These are phyloP conservation scores for Agastache rugosa DNA, from an alignment of 257 asterid genomes.

Conservation along the genomic window DNA sequence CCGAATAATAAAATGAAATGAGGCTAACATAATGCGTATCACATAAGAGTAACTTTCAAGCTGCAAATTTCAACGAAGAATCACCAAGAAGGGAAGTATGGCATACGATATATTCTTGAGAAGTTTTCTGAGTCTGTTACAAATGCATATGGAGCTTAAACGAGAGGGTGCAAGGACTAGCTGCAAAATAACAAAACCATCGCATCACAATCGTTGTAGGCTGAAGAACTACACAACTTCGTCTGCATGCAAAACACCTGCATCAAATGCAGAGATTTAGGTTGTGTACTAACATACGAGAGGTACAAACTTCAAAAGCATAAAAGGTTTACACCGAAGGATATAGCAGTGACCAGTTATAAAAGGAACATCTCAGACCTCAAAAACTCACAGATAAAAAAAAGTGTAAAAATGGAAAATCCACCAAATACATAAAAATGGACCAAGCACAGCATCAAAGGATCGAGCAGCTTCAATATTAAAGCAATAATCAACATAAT, in stretches of 20 bases:
- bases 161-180: constrained; percentile 10
- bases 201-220: neutral
- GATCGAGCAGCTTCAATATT: neutral
- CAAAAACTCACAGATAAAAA: neutral
- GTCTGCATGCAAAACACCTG: constrained; percentile 29
- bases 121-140: constrained; percentile 10
- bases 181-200: constrained; percentile 16
- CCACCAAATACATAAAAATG: neutral
- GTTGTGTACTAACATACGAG: neutral
- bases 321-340: neutral
- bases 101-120: neutral
- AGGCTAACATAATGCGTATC: neutral
- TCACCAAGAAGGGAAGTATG: neutral
- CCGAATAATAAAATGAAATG: neutral
- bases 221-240: neutral
- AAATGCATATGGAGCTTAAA: neutral
- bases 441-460: neutral
- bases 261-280: constrained; percentile 29
- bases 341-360: neutral
- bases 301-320: neutral
- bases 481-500: neutral
- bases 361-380: neutral
- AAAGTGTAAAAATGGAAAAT: neutral
- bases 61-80: neutral
- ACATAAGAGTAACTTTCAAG: neutral